phyloP scores from a whole-genome alignment of 2,329 filamentous ascomycete genomes.

The Colletotrichum siamense region DNA sequence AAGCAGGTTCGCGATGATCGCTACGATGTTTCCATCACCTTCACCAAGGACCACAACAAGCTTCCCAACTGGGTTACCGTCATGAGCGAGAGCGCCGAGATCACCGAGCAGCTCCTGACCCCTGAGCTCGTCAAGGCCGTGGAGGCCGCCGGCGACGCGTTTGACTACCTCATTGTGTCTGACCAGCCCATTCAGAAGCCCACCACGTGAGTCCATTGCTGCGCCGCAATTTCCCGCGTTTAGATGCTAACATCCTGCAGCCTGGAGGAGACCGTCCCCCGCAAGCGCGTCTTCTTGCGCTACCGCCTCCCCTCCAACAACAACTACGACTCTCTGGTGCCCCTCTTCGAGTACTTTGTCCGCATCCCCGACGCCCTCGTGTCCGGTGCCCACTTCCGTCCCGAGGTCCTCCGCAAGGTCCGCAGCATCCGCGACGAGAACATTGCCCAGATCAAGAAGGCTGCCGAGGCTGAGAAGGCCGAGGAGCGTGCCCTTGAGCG shows the following conservation, averaged over 20 bases:
- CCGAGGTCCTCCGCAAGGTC: conserved; percentile 88
- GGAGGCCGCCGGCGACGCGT: conserved; percentile 76
- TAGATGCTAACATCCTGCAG: conserved; percentile 45
- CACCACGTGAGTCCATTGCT: conserved; percentile 66
- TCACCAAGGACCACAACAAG: conserved; percentile 91
- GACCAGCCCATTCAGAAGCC: conserved; percentile 92
- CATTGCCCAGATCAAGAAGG: conserved; percentile 78
- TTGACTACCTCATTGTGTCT: conserved; percentile 87
- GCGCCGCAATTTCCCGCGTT: background rate
- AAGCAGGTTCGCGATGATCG: conserved; percentile 87
- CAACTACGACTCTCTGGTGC: conserved; percentile 69
- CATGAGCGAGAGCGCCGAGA: conserved; percentile 96
- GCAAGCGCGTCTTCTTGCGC: conserved; percentile 86
- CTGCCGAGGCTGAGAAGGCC: conserved; percentile 79
- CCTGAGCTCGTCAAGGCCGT: conserved; percentile 85
- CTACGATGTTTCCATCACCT: conserved; percentile 92
- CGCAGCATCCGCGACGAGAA: conserved; percentile 80
- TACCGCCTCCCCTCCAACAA: conserved; percentile 71
- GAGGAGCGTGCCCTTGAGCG: conserved; percentile 77
- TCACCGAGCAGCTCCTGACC: conserved; percentile 86
- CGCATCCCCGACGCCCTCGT: conserved; percentile 85
- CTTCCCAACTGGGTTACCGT: conserved; percentile 89
- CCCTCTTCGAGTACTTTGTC: conserved; percentile 82
- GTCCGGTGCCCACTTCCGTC: conserved; percentile 80
- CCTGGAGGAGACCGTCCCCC: conserved; percentile 81